Percentiles rank a stretch among this genome's conserved stretches.
phyloP scores from a whole-genome alignment of 2,329 filamentous ascomycete genomes.

The Fusarium graminum region DNA sequence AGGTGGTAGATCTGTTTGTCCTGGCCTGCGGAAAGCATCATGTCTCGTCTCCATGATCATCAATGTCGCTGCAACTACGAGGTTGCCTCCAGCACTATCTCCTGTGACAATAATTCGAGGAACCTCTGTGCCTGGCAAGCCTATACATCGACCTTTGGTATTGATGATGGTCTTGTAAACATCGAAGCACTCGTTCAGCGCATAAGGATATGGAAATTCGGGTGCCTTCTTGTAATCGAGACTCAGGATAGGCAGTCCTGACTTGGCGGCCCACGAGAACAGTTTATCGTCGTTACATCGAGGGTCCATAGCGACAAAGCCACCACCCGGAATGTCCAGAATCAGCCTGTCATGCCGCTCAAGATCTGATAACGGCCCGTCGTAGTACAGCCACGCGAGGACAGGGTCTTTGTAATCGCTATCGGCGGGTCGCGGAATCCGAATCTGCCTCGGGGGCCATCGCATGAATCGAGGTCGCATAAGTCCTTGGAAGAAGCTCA shows the following conservation, averaged over 20 bases:
- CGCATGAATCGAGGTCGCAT: slow-evolving; percentile 83
- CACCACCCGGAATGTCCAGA: slow-evolving; percentile 91
- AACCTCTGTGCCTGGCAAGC: slow-evolving; percentile 57
- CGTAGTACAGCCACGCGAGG: slow-evolving; percentile 92
- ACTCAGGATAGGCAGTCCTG: slow-evolving; percentile 88
- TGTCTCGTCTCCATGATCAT: slow-evolving; percentile 87
- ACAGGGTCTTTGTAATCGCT: slow-evolving; percentile 89
- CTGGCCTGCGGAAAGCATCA: slow-evolving; percentile 52
- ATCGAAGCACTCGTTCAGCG: slow-evolving; percentile 65
- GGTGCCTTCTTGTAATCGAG: slow-evolving; percentile 80
- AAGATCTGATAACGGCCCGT: slow-evolving; percentile 84
- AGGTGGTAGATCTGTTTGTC: slow-evolving; percentile 70
- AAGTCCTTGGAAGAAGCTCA: slow-evolving; percentile 78
- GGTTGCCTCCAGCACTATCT: slow-evolving; percentile 64
- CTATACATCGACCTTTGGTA: slow-evolving; percentile 58
- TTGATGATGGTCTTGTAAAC: slow-evolving; percentile 57
- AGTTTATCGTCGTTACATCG: slow-evolving; percentile 94
- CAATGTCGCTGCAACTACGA: slow-evolving; percentile 77
- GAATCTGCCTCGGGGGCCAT: slow-evolving; percentile 84
- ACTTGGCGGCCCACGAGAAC: slow-evolving; percentile 90
- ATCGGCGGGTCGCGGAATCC: slow-evolving; percentile 82
- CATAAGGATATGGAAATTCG: slow-evolving; percentile 63
- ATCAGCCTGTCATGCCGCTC: slow-evolving; percentile 82
- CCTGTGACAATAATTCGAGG: slow-evolving; percentile 61
- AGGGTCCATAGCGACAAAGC: slow-evolving; percentile 98